These are phyloP conservation scores for Geopyxis carbonaria DNA, from an alignment of 495 filamentous ascomycete genomes.

Conservation along the genomic window DNA sequence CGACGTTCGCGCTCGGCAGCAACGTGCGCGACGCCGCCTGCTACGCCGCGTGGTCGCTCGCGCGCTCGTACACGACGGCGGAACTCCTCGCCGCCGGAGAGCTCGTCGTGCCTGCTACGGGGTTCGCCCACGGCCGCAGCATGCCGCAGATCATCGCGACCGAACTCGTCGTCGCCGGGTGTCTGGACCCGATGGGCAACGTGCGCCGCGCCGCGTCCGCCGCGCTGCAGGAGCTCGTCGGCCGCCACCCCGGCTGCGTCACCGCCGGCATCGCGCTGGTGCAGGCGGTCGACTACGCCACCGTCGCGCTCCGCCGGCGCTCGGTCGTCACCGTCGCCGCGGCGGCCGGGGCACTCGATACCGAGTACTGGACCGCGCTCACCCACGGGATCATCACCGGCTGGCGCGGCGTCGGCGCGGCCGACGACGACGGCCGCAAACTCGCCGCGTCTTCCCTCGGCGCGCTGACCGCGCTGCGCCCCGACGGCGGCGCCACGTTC, in stretches of 20 bases:
- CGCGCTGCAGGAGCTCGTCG: constrained; percentile 84
- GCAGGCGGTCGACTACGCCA: constrained; percentile 81
- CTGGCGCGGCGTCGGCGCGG: constrained; percentile 73
- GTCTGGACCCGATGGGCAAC: constrained; percentile 78
- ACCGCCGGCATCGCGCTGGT: constrained; percentile 65
- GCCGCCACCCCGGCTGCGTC: constrained; percentile 74
- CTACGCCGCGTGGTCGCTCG: constrained; percentile 87
- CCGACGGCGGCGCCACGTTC: constrained; percentile 3
- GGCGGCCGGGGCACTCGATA: constrained; percentile 43
- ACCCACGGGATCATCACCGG: constrained; percentile 48
- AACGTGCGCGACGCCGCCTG: constrained; percentile 95
- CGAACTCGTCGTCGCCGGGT: constrained; percentile 63
- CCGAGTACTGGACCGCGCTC: constrained; percentile 52
- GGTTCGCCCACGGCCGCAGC: constrained; percentile 26
- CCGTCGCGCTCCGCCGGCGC: constrained; percentile 68
- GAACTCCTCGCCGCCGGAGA: constrained; percentile 57
- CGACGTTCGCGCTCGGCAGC: constrained; percentile 68
- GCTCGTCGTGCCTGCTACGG: constrained; percentile 51
- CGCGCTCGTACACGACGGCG: constrained; percentile 64
- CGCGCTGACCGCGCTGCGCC: constrained; percentile 23
- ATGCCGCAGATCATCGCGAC: constrained; percentile 62
- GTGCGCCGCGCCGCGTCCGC: constrained; percentile 83
- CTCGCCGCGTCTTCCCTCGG: constrained; percentile 55
- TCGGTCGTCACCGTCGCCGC: constrained; percentile 62
- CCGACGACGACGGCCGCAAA: constrained; percentile 53